Evolutionary conservation across 352 stramenopile species (phyloP), one percentile per base, ranked within the genome.

Genomic region (Discostella stelligera): DNA sequence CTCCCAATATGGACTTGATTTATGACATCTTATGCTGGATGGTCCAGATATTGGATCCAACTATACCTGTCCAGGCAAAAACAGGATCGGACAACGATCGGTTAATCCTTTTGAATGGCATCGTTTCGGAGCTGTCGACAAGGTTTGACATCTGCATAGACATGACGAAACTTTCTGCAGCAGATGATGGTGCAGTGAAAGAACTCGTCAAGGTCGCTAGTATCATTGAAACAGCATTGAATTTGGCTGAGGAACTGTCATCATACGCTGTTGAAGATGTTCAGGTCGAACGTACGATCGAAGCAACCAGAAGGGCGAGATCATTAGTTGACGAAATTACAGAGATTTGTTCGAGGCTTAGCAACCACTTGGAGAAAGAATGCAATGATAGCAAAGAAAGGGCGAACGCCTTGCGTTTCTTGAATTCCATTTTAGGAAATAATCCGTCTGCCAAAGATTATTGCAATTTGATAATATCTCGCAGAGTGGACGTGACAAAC

Each of bases 1-100:
- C 86, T 68, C 95, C 95, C n/a, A 98, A 98, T 87, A 3, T 98
- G 71, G 94, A 97, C 80, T 80, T 98, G 20, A 94, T 98, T 11
- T 96, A 96, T 18, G 95, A 98, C 80, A 80, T 97, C 72, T 86
- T 98, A 23, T 98, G 97, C 86, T 98, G 96, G 95, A 97, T 98
- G 90, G 95, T 98, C 48, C 97, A 98, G 69, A 78, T 82, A 30
- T 94, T 95, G 49, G 91, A 96, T 72, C 94, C 94, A 44, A 71
- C 88, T 7, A 88, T 90, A 27, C 90, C 84, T 53, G 77, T 98
- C 50, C 91, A 92, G 16, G 95, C 98, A 71, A 93, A 96, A 75
- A 98, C 98, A 65, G 95, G 97, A 76, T 97, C 94, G 16, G 95
- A 98, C 77, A 90, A 98, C 67, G 95, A 98, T 74, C 90, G 95